Evolutionary conservation across 768 basidiomycete genomes (phyloP).

Genomic region (Calocybe cyanea): DNA sequence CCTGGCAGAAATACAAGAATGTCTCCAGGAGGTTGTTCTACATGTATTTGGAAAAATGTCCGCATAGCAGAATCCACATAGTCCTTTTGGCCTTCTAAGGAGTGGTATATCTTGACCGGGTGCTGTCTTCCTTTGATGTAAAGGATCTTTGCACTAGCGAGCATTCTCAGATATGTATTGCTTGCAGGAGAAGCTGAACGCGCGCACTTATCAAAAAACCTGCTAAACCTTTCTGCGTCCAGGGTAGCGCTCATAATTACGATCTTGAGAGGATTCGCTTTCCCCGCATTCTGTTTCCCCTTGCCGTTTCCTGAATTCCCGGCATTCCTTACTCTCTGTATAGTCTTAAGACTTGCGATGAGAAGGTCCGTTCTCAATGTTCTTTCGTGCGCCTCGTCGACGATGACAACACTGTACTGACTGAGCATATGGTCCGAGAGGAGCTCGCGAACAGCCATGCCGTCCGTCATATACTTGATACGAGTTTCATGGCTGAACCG

Average conservation of each 20-base stretch:
- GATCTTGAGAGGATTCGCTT: constrained; percentile 74
- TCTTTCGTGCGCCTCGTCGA: constrained; percentile 97
- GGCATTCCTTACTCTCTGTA: constrained; percentile 63
- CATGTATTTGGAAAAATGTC: constrained; percentile 93
- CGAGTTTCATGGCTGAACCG: constrained; percentile 63
- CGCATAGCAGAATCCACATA: constrained; percentile 88
- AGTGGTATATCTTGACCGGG: constrained; percentile 82
- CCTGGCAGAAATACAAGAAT: constrained; percentile 93
- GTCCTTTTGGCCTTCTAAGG: constrained; percentile 69
- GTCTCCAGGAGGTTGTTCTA: constrained; percentile 75
- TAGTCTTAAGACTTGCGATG: constrained; percentile 85
- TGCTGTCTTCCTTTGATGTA: constrained; percentile 94
- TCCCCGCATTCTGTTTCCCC: constrained; percentile 31
- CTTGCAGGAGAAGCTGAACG: not conserved
- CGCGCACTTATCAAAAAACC: constrained; percentile 78
- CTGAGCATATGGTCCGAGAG: constrained; percentile 73
- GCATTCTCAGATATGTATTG: not conserved
- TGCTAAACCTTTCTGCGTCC: constrained; percentile 91
- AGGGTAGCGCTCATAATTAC: constrained; percentile 98
- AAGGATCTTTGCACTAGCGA: constrained; percentile 77
- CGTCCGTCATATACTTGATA: constrained; percentile 97
- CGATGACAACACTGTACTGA: constrained; percentile 82
- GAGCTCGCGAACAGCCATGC: constrained; percentile 94
- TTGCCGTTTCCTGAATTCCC: constrained; percentile 33
- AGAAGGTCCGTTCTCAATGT: constrained; percentile 92